Evolutionary conservation across 805 yeast genomes (phyloP), one percentile per base, ranked within the genome.

Genomic region (Candida tallmaniae): DNA sequence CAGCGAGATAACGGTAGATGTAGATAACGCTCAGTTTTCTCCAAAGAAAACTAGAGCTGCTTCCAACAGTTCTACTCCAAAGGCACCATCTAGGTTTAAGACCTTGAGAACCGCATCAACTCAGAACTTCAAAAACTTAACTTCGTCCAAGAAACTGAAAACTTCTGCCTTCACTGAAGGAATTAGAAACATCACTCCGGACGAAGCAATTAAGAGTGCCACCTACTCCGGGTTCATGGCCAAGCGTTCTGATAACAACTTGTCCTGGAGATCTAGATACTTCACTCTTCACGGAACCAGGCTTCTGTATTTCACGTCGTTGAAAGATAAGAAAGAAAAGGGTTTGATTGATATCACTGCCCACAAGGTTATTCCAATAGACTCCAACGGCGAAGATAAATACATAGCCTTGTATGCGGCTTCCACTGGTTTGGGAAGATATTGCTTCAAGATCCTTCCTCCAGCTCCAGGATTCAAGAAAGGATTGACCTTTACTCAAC

Each of bases 401-500:
- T 70, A 84, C 36, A 79, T 86, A 24, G 85, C 96, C 0, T 61
- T 90, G 30, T 85, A 85, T 57, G 97, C 97, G 0, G 93, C 96
- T 0, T 80, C 90, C 21, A 83, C 95, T 3, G 96, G 97, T 6
- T 81, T 84, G 28, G 97, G 97, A n/a, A 72, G 95, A 26, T 85
- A 78, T 54, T 87, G 96, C 51, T 90, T 93, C 68, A 89, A 89
- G 58, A 57, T 93, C 9, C 77, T 89, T 3, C 99, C 99, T 7
- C 99, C 99, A 0, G 95, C 95, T 2, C 97, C 97, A 0, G 99
- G 99, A 0, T 85, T 90, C 34, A 80, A 82, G 45, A 90, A 89
- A 61, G 97, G 97, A 0, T 74, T 93, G 38, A 89, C 96, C 0
- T 93, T 93, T 57, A 93, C 99, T 0, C 96, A 89, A 44, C 98